These are phyloP conservation scores for Fusarium agapanthi DNA, from an alignment of 2,329 filamentous ascomycete species.

Conservation along the genomic window DNA sequence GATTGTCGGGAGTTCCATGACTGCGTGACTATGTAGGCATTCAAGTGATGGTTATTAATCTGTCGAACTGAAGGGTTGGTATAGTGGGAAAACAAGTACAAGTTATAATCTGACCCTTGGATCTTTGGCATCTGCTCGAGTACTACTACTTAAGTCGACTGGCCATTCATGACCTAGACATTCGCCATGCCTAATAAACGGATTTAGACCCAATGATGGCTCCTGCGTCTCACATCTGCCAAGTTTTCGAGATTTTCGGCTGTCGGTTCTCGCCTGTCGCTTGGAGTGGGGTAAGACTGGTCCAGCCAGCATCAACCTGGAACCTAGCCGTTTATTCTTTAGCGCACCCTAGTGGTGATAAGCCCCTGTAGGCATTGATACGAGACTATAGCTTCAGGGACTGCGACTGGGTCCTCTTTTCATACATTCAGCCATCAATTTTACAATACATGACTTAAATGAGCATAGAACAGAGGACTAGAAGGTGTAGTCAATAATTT, in stretches of 20 bases:
- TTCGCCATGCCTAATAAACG: neutral
- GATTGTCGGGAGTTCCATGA: neutral
- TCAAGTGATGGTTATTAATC: no score
- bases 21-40: accelerated
- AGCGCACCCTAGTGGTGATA: neutral
- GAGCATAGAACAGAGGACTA: neutral
- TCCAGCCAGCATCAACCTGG: no score
- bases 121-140: accelerated
- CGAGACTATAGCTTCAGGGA: accelerated
- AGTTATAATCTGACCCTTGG: neutral
- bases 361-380: no score
- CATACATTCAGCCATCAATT: neutral
- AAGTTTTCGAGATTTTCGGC: neutral
- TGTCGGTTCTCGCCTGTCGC: neutral
- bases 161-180: no score
- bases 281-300: neutral
- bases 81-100: neutral
- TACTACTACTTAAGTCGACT: accelerated
- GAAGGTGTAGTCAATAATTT: accelerated
- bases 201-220: neutral
- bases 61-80: neutral
- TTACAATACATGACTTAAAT: accelerated
- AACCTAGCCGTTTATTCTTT: neutral
- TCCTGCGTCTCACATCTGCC: no score
- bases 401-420: accelerated